Conservation (phyloP, 805 yeast species). For the Candida montana region DNA sequence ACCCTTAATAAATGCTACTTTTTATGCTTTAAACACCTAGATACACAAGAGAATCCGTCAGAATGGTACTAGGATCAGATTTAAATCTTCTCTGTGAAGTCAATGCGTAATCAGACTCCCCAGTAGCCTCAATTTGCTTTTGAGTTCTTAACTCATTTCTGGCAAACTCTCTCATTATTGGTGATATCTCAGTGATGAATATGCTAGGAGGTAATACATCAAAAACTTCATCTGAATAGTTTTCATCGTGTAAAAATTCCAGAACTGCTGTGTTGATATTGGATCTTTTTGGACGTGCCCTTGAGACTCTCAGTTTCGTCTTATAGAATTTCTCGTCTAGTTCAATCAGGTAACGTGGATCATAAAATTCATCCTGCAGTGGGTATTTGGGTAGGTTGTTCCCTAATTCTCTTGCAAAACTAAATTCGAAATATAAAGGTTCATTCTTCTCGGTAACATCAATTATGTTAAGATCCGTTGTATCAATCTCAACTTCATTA, state of each 20-base stretch:
- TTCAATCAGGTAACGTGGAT: constrained; percentile 2
- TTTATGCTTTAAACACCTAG: neutral
- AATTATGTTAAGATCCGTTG: neutral
- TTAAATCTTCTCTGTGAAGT: neutral
- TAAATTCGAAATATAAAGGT: constrained; percentile 35
- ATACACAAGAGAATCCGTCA: constrained; percentile 4
- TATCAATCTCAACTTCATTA: constrained; percentile 29
- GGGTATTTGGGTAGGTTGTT: constrained; percentile 7
- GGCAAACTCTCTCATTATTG: constrained; percentile 21
- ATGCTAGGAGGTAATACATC: constrained; percentile 7
- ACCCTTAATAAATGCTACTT: neutral
- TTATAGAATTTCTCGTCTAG: constrained; percentile 12
- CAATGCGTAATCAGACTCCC: neutral
- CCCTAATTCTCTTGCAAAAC: constrained; percentile 24
- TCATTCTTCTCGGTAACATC: constrained; percentile 28
- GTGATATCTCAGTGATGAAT: constrained; percentile 19
- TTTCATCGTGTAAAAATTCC: constrained; percentile 6
- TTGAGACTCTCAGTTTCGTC: constrained; percentile 11
- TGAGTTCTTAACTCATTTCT: constrained; percentile 12
- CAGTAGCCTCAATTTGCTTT: neutral
- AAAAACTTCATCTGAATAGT: constrained; percentile 12
- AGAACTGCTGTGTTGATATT: constrained; percentile 4
- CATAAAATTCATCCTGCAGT: no score
- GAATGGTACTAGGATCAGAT: neutral
- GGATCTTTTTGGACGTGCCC: constrained; percentile 15